Percentiles rank a stretch among this genome's conserved stretches.
These are phyloP conservation scores for Berberis thunbergii DNA, from an alignment of 164 flowering plant species.

Conservation along the genomic window DNA sequence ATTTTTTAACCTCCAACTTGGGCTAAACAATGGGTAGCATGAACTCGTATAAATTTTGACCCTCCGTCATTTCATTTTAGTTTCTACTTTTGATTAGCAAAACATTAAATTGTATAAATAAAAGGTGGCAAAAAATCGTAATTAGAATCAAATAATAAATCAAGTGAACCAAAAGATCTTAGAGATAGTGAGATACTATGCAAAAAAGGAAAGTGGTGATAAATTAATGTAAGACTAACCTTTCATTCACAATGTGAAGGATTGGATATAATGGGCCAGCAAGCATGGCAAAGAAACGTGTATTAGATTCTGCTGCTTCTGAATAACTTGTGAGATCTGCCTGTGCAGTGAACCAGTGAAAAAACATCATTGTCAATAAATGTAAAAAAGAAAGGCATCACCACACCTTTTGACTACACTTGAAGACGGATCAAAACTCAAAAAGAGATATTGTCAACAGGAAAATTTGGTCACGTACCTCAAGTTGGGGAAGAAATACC, in stretches of 20 bases:
- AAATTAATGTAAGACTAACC: conserved; percentile 30
- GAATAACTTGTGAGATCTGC: conserved; percentile 56
- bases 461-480: conserved; percentile 36
- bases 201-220: too few relatives aligned
- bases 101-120: too few relatives aligned
- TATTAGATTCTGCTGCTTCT: conserved; percentile 54
- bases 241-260: conserved; percentile 57
- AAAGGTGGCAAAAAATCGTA: too few relatives aligned
- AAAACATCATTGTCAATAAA: conserved; percentile 9
- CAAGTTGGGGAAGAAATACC: conserved; percentile 80
- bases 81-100: too few relatives aligned
- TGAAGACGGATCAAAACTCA: background rate
- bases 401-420: background rate
- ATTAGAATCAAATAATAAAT: too few relatives aligned
- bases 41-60: too few relatives aligned
- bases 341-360: conserved; percentile 25
- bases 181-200: too few relatives aligned
- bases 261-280: conserved; percentile 90
- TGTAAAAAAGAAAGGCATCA: background rate
- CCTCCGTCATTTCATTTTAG: too few relatives aligned
- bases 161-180: background rate
- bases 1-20: too few relatives aligned
- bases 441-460: background rate
- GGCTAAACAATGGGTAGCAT: too few relatives aligned
- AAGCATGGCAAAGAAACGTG: conserved; percentile 87